Conservation (phyloP, 345 rosid species). For the Syzygium oleosum region DNA sequence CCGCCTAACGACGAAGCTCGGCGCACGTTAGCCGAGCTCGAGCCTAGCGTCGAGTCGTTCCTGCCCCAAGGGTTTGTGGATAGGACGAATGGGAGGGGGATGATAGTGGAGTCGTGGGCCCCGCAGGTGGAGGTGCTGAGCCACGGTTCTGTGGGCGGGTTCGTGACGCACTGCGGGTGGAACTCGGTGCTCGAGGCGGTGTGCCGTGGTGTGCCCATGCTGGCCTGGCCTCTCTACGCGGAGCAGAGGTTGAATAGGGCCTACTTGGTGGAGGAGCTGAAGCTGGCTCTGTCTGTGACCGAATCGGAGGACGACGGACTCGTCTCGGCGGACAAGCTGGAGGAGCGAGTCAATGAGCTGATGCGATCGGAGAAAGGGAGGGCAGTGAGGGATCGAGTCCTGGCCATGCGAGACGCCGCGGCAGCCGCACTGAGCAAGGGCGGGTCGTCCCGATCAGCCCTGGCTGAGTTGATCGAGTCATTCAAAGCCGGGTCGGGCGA, state of each 20-base stretch:
- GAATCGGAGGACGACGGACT: conserved; percentile 3
- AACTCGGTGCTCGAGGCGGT: conserved; percentile 27
- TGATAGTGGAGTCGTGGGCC: conserved; percentile 8
- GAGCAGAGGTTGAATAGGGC: conserved; percentile 23
- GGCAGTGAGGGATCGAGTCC: background rate
- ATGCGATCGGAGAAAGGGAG: conserved; percentile 15
- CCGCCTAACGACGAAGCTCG: background rate
- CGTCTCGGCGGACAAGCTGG: conserved; percentile 19
- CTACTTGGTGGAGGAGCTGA: conserved; percentile 19
- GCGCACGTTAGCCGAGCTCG: background rate
- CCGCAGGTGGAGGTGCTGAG: conserved; percentile 9
- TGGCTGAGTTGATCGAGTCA: conserved; percentile 1
- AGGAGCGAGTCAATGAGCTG: conserved; percentile 21
- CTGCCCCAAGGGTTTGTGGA: conserved; percentile 33
- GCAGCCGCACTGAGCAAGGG: conserved; percentile 2
- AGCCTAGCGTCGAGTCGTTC: background rate
- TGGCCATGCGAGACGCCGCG: conserved; percentile 3
- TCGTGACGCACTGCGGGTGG: conserved; percentile 18
- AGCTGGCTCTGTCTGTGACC: conserved; percentile 5
- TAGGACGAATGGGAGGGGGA: conserved; percentile 13
- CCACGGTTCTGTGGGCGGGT: conserved; percentile 11
- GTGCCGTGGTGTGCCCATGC: conserved; percentile 31
- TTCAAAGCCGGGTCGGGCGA: background rate
- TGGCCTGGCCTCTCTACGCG: conserved; percentile 40
- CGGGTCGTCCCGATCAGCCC: conserved; percentile 12